A percentile compares a stretch with the other conserved stretches of the same genome.
Evolutionary conservation across 2,329 filamentous ascomycete genomes (phyloP).

Genomic region (Hypoxylon sp.): DNA sequence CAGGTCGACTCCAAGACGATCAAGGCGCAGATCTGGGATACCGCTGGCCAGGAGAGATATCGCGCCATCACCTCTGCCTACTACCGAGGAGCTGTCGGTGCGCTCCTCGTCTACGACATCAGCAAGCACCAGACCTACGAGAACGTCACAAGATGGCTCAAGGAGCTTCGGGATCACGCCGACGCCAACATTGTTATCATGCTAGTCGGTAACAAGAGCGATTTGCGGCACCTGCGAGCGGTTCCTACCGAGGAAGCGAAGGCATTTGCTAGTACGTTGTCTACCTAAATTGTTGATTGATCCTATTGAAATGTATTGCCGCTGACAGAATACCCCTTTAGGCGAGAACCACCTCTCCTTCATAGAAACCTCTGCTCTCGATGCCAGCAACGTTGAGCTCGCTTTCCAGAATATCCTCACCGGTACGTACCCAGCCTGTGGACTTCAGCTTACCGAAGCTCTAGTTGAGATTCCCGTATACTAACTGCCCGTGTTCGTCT

Average conservation of each 20-base stretch:
- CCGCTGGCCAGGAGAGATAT: slow-evolving; percentile 97
- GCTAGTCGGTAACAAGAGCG: slow-evolving; percentile 99
- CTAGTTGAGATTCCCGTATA: slow-evolving; percentile 14
- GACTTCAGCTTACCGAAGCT: slow-evolving; percentile 17
- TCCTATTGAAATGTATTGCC: slow-evolving; percentile 9
- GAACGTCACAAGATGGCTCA: slow-evolving; percentile 98
- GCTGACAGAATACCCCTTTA: slow-evolving; percentile 52
- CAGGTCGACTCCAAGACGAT: slow-evolving; percentile 99
- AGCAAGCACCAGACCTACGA: slow-evolving; percentile 99
- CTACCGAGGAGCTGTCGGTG: slow-evolving; percentile 96
- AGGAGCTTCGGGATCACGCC: slow-evolving; percentile 96
- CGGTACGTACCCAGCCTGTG: slow-evolving; percentile 64
- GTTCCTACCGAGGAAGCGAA: slow-evolving; percentile 98
- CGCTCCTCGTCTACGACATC: slow-evolving; percentile 98
- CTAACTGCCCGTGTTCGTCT: slow-evolving; percentile 30
- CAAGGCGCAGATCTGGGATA: slow-evolving; percentile 99
- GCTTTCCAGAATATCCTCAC: slow-evolving; percentile 99
- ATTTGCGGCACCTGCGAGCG: slow-evolving; percentile 97
- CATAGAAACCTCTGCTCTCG: slow-evolving; percentile 98
- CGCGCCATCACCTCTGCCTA: slow-evolving; percentile 99
- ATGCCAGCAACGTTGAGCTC: slow-evolving; percentile 98
- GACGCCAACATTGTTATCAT: slow-evolving; percentile 99
- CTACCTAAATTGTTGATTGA: slow-evolving; percentile 3
- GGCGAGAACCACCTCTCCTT: slow-evolving; percentile 98
- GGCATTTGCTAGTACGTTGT: slow-evolving; percentile 84